Base-by-base conservation (phyloP, 1,139 yeast species). In the Kodamaea sp. region DNA sequence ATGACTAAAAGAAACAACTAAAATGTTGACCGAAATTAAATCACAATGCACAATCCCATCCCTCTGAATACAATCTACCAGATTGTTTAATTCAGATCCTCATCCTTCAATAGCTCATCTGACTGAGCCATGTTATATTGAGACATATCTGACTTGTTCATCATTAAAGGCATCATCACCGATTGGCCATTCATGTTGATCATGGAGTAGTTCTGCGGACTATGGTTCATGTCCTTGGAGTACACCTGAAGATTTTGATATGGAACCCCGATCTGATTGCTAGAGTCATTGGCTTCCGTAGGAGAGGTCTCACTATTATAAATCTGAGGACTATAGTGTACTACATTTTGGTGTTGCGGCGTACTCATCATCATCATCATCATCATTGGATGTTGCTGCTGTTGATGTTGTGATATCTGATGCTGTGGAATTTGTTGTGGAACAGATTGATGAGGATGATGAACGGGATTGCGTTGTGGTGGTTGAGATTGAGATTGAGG, bases 351-450 rank as follows among this genome's bases (percentile, higher is more conserved):
- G 44, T 65, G 74, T 38, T 64, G 73, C 5, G 75, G 74, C 2
- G 76, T 68, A 34, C 74, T 68, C 72, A 69, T 68, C 61, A 63
- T 59, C 66, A 65, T 62, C 59, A 61, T 57, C 54, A 53, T 48
- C 46, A 46, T 46, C 25, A 38, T 30, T 20, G 34, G 43, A 22
- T 24, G 36, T n/a, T 37, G 38, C 11, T 33, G 33, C 7, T 34
- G 38, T 15, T 30, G 43, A 24, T 26, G 34, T 15, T 20, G 22
- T 15, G 29, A 41, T 29, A 40, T 45, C 15, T 44, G 54, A 12
- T 37, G 51, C 26, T 38, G 53, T 24, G 12, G 54, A 24, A 31
- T 44, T 8, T 35, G 43, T 5, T 24, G 40, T n/a, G n/a, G n/a
- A n/a, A n/a, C n/a, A n/a, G n/a, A n/a, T 23, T 42, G 48, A 24